Evolutionary conservation across 2,329 filamentous ascomycete genomes (phyloP), one percentile per base, ranked within the genome.

Genomic region (Ophiocordyceps robertsii): DNA sequence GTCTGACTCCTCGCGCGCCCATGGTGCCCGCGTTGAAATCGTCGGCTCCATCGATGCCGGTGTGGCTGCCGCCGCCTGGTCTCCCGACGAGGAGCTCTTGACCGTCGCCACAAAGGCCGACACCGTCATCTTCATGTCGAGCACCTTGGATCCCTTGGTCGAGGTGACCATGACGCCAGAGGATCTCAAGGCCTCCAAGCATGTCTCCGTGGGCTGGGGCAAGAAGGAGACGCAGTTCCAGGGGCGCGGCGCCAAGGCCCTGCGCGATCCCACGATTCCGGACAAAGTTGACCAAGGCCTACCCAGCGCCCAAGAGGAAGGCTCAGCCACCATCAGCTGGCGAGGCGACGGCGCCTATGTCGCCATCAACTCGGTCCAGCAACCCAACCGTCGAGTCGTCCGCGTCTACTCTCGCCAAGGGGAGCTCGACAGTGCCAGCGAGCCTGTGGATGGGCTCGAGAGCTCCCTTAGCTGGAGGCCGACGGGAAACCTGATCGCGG

Each of bases 161-260:
- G 84, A 89, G 60, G 72, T 84, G 41, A 67, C 71, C 30, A 78
- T 96, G 60, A 77, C 75, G 0, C 58, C 69, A 0, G 85, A 89
- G 37, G 90, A 94, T 61, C 73, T 94, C 48, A 83, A 83, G 52
- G 77, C 79, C n/a, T 96, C 84, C 24, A 92, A 82, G 59, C 89
- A 95, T 67, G 92, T 95, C 44, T 93, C 88, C 17, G 90, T 98
- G 19, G 92, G 92, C 40, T 98, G 92, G 92, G 92, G 92, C 46
- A 96, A 96, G 68, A 87, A 84, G 58, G 92, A 98, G 64, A 98
- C 92, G 0, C 92, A 98, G 60, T 98, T 98, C 60, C 85, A 95
- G 56, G 92, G 92, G 40, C 87, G 85, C 54, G 79, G 89, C 47
- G 90, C 89, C 44, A 80, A 78, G 64, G 88, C 88, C 17, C 68